Evolutionary conservation across 345 rosid genomes (phyloP), one percentile per base, ranked within the genome.

Genomic region (Euphorbia lathyris): DNA sequence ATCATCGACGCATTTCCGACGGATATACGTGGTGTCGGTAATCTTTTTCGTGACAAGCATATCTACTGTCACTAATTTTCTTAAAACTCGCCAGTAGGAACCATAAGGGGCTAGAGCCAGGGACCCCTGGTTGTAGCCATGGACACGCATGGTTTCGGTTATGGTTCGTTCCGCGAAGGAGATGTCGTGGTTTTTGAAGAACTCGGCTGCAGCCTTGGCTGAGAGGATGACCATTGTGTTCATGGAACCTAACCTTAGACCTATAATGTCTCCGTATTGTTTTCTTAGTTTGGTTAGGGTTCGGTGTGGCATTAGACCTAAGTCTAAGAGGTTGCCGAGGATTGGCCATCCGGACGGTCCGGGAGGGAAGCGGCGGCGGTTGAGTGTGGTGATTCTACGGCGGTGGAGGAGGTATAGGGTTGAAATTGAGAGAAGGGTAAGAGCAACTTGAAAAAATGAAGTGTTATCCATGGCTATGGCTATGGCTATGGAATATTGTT

Each of bases 311-410:
- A 71, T 64, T 5, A 72, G 5, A n/a, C 88, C 87, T 0, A 87
- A 77, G 23, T 81, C 82, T 52, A 84, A 82, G 71, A 87, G 23
- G 78, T 87, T 85, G 56, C 92, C 89, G 5, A 87, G 6, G 4
- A 87, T 42, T 2, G 89, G 92, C 89, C 89, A 85, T 68, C 92
- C 88, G 1, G 82, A 68, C 7, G 89, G 92, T 0, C 92, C 89
- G 0, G 92, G 89, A 26, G 92, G 92, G 17, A 58, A 58, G 36
- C 48, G 30, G 30, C 7, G 9, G 30, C 7, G 14, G 19, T 14
- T 40, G 1, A 14, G 9, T 16, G 1, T 13, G 29, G 58, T 2
- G 27, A 8, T n/a, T 53, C 62, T 58, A 2, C 34, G 19, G n/a
- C n/a, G 38, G 62, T 4, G 17, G 36, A 26, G 20, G 23, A 58